Evolutionary conservation across 768 basidiomycete genomes (phyloP).

Genomic region (Cyathus striatus): DNA sequence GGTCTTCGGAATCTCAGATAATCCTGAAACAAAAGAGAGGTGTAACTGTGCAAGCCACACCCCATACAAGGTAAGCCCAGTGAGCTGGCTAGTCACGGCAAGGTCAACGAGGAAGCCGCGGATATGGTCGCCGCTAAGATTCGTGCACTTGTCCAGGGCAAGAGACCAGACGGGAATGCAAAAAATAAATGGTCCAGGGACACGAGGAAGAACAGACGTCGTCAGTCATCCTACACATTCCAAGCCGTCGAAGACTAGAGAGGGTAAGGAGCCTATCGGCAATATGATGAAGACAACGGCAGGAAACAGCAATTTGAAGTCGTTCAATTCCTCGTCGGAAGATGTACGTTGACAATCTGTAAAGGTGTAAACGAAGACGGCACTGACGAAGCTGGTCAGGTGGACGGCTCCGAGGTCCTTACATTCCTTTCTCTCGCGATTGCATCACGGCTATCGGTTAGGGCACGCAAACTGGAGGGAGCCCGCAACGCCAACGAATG

Average conservation of each 20-base stretch:
- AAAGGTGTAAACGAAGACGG: constrained; percentile 83
- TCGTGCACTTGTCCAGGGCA: constrained; percentile 81
- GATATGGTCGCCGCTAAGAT: constrained; percentile 76
- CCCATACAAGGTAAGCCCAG: constrained; percentile 85
- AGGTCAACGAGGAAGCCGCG: constrained; percentile 67
- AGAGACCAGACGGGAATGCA: constrained; percentile 71
- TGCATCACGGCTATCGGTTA: constrained; percentile 45
- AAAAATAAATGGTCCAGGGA: constrained; percentile 58
- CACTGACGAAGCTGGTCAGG: constrained; percentile 91
- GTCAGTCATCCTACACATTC: constrained; percentile 81
- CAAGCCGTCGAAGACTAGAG: constrained; percentile 71
- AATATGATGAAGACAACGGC: constrained; percentile 25
- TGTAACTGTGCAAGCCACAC: constrained; percentile 83
- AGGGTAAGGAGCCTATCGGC: constrained; percentile 53
- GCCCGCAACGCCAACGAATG: no score
- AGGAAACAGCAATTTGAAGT: constrained; percentile 27
- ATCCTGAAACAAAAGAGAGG: constrained; percentile 59
- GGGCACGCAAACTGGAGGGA: constrained; percentile 57
- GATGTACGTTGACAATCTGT: constrained; percentile 65
- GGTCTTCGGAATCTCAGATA: constrained; percentile 67
- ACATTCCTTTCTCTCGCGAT: constrained; percentile 74
- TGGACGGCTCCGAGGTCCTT: constrained; percentile 85
- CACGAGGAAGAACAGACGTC: constrained; percentile 67
- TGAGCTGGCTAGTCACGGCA: constrained; percentile 53
- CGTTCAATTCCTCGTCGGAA: constrained; percentile 33